Percentiles rank a stretch among this genome's conserved stretches.
These are phyloP conservation scores for Akanthomyces dipterigenus DNA, from an alignment of 2,329 filamentous ascomycete species.

Conservation along the genomic window DNA sequence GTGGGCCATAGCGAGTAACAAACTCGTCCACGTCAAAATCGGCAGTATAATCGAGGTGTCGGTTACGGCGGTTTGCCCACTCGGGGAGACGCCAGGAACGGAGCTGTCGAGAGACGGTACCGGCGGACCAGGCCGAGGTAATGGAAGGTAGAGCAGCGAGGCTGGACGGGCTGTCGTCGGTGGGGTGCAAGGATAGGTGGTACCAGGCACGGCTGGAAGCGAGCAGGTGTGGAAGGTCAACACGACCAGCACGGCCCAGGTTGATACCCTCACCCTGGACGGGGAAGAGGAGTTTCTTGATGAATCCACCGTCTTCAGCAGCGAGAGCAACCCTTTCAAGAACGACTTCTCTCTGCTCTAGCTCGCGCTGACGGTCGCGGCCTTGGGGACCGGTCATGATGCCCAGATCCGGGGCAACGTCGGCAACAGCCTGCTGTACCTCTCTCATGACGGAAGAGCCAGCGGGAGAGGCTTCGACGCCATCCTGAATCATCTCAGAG, in stretches of 20 bases:
- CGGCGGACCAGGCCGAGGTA: conserved; percentile 87
- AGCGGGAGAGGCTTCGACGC: conserved; percentile 65
- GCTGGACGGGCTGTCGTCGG: conserved; percentile 72
- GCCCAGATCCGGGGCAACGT: conserved; percentile 72
- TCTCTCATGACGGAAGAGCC: conserved; percentile 81
- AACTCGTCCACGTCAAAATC: conserved; percentile 97
- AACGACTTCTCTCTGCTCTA: conserved; percentile 75
- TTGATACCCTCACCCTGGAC: conserved; percentile 70
- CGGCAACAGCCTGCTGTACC: conserved; percentile 74
- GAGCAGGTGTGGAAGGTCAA: conserved; percentile 69
- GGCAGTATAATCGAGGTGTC: conserved; percentile 87
- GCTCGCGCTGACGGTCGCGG: conserved; percentile 67
- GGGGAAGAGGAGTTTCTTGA: conserved; percentile 77
- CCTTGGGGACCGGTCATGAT: conserved; percentile 61
- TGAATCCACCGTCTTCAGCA: conserved; percentile 72
- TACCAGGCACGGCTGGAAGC: conserved; percentile 91
- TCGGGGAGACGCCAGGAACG: conserved; percentile 90
- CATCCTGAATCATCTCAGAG: conserved; percentile 93
- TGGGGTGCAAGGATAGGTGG: conserved; percentile 85
- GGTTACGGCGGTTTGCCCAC: conserved; percentile 91
- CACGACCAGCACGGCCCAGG: conserved; percentile 68
- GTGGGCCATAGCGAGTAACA: conserved; percentile 66
- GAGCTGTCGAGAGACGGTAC: conserved; percentile 84
- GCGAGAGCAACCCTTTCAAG: conserved; percentile 83
- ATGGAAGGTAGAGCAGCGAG: conserved; percentile 65